A percentile compares a stretch with the other conserved stretches of the same genome.
These are phyloP conservation scores for Purpureocillium lavendulum DNA, from an alignment of 2,329 filamentous ascomycete species.

Conservation along the genomic window DNA sequence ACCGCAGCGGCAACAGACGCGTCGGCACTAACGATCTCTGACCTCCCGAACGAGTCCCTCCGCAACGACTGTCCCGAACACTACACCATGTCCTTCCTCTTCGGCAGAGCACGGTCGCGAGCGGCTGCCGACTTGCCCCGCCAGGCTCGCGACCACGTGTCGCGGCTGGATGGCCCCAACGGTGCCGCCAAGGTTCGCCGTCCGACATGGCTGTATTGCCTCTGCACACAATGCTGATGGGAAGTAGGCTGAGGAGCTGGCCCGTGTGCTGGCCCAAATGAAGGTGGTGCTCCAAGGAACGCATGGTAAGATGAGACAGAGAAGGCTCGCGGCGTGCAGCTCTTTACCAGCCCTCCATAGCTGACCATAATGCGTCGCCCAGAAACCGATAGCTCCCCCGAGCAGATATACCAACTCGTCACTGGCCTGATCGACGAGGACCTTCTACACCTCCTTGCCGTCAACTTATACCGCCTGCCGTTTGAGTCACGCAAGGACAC, in stretches of 20 bases:
- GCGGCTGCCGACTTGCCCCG: conserved; percentile 45
- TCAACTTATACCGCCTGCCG: conserved; percentile 74
- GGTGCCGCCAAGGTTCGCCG: conserved; percentile 36
- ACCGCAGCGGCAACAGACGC: no score
- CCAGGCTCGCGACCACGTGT: conserved; percentile 46
- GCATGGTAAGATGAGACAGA: conserved; percentile 53
- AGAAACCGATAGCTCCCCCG: conserved; percentile 82
- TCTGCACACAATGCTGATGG: conserved; percentile 7
- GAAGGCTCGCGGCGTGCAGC: background rate
- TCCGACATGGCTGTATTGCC: no score
- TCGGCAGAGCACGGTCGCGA: conserved; percentile 42
- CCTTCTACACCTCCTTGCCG: conserved; percentile 74
- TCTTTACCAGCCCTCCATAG: background rate
- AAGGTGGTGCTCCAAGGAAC: conserved; percentile 90
- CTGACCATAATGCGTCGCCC: conserved; percentile 1
- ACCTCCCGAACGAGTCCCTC: no score
- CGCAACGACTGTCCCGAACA: no score
- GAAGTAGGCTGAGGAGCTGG: conserved; percentile 74
- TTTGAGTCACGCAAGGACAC: conserved; percentile 96
- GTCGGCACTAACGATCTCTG: no score
- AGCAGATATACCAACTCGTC: conserved; percentile 81
- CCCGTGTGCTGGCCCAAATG: conserved; percentile 81
- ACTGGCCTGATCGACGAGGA: conserved; percentile 82
- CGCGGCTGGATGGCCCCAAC: conserved; percentile 41
- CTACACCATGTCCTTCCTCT: conserved; percentile 44